These are phyloP conservation scores for Dothistroma pini DNA, from an alignment of 2,329 filamentous ascomycete genomes.

Conservation along the genomic window DNA sequence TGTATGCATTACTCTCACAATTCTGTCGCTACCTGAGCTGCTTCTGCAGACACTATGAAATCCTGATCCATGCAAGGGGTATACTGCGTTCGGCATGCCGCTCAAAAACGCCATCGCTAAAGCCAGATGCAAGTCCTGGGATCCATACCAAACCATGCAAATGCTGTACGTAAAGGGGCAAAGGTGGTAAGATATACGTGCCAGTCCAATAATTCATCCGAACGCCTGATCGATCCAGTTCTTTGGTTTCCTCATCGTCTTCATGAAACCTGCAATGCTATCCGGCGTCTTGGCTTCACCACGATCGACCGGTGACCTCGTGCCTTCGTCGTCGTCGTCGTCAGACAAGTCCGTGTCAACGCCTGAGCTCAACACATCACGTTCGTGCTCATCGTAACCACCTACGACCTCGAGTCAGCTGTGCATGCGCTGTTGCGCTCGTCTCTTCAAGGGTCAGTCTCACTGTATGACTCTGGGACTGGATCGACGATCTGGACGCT, in stretches of 20 bases:
- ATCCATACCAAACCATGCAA: not conserved
- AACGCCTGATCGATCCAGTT: conserved; percentile 24
- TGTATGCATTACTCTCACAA: not conserved
- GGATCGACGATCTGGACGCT: conserved; percentile 24
- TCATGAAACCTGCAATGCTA: conserved; percentile 20
- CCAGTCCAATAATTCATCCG: conserved; percentile 13
- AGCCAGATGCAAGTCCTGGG: conserved; percentile 1
- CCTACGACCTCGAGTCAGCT: conserved; percentile 19
- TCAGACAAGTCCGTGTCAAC: conserved; percentile 4
- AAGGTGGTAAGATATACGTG: conserved; percentile 5
- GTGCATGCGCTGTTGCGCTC: conserved; percentile 12
- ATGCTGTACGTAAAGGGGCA: conserved; percentile 1
- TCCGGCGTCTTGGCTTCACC: conserved; percentile 23
- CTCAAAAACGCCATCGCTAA: not conserved
- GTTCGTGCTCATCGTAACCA: conserved; percentile 16
- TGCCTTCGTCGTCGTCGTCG: conserved; percentile 8
- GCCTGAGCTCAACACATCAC: conserved; percentile 4
- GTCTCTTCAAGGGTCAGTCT: conserved; percentile 15
- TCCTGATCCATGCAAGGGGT: not conserved
- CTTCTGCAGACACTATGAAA: not conserved
- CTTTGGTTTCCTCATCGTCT: conserved; percentile 20
- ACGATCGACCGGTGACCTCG: conserved; percentile 17
- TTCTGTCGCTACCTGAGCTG: conserved; percentile 1
- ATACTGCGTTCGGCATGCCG: conserved; percentile 2
- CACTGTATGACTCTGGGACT: conserved; percentile 18